Conservation (phyloP, 129 eudicot genomes). For the Helichrysum umbraculigerum region DNA sequence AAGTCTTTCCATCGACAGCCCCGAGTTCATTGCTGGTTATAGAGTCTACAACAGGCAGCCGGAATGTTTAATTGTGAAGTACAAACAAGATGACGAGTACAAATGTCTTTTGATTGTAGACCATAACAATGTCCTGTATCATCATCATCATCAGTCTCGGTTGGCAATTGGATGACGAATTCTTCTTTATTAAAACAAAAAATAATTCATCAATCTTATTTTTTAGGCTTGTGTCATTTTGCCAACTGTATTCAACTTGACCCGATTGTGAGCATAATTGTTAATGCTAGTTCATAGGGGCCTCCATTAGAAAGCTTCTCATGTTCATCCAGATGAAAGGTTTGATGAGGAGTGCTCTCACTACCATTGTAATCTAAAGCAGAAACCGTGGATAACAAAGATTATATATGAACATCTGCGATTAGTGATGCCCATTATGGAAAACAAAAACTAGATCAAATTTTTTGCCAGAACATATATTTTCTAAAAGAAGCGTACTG, state of each 20-base stretch:
- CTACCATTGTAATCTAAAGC: constrained; percentile 18
- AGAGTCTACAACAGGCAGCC: too few relatives aligned
- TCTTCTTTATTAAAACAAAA: too few relatives aligned
- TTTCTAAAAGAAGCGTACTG: not conserved
- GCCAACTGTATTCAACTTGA: not conserved
- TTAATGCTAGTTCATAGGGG: not conserved
- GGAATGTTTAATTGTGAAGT: too few relatives aligned
- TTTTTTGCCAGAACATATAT: not conserved
- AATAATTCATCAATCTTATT: too few relatives aligned
- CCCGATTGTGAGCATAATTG: not conserved
- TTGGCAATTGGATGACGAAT: too few relatives aligned
- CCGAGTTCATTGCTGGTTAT: too few relatives aligned
- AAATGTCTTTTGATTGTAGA: too few relatives aligned
- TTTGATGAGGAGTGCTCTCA: constrained; percentile 22
- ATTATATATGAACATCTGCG: not conserved
- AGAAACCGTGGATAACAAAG: constrained; percentile 39
- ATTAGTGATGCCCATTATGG: not conserved
- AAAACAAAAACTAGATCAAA: not conserved
- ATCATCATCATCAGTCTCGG: too few relatives aligned
- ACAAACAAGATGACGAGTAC: too few relatives aligned
- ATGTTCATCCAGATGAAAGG: constrained; percentile 32
- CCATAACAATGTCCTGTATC: too few relatives aligned
- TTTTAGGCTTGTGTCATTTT: not conserved
- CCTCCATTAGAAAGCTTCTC: constrained; percentile 1
- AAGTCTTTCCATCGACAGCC: too few relatives aligned